Conservation (phyloP, 148 eudicot genomes). For the Linanthus parryae region DNA sequence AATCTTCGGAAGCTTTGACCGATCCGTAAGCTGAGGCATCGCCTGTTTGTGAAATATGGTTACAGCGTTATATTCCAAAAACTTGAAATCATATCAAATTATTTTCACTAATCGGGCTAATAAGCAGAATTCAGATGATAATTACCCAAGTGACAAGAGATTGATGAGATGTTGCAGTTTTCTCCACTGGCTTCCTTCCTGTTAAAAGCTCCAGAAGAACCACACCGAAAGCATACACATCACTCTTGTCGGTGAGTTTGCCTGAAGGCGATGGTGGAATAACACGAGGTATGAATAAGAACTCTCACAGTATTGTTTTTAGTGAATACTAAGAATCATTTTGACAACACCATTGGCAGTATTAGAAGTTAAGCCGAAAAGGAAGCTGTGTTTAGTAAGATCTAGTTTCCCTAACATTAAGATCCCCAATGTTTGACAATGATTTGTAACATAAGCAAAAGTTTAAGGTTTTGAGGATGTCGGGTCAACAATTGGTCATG, state of each 20-base stretch:
- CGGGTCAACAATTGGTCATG: no score
- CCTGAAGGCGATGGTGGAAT: no score
- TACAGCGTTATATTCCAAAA: neutral
- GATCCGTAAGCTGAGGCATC: slow-evolving; percentile 71
- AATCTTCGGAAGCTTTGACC: slow-evolving; percentile 58
- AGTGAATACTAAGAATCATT: no score
- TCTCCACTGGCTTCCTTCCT: slow-evolving; percentile 55
- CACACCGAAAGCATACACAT: slow-evolving; percentile 76
- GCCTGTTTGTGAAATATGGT: slow-evolving; percentile 35
- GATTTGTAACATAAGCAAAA: no score
- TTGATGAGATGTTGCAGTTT: slow-evolving; percentile 38
- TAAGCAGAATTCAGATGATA: neutral
- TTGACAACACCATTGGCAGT: no score
- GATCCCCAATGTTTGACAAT: no score
- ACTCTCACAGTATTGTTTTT: no score
- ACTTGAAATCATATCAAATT: neutral
- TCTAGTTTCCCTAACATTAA: no score
- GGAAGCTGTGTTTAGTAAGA: no score
- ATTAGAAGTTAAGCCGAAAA: no score
- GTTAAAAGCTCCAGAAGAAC: slow-evolving; percentile 68
- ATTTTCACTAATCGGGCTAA: neutral
- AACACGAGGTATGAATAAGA: no score
- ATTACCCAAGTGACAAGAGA: slow-evolving; percentile 68
- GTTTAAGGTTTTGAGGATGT: no score
- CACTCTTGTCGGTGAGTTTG: slow-evolving; percentile 75